Evolutionary conservation across 2,329 filamentous ascomycete genomes (phyloP).

Genomic region (Triangularia verruculosa): DNA sequence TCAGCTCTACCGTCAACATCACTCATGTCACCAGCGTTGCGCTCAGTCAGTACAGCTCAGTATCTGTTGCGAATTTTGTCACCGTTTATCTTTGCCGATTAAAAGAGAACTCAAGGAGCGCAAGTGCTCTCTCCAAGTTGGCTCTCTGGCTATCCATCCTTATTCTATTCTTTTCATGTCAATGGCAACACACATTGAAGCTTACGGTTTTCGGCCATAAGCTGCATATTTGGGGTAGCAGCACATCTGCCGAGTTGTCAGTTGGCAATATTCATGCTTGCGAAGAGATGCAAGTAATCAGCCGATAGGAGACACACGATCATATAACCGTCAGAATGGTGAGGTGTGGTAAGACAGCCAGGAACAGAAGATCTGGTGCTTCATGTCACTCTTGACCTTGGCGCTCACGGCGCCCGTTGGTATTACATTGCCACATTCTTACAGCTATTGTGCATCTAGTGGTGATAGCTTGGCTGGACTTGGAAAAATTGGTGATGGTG

Average conservation of each 20-base stretch:
- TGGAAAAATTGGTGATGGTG: neutral
- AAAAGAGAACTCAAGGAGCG: neutral
- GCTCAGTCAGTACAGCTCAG: neutral
- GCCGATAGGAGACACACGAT: constrained; percentile 3
- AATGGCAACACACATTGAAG: neutral
- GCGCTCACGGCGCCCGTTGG: neutral
- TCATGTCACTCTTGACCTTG: neutral
- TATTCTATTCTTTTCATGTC: neutral
- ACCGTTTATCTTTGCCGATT: neutral
- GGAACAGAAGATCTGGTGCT: neutral
- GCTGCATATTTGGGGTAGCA: neutral
- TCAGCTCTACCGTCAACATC: constrained; percentile 4
- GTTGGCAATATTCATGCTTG: neutral
- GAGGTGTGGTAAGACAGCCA: neutral
- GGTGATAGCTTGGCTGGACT: neutral
- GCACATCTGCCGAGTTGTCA: neutral
- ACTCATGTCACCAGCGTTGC: neutral
- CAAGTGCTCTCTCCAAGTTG: neutral
- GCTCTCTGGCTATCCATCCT: neutral
- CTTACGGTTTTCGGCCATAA: neutral
- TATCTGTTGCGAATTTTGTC: neutral
- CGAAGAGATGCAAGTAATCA: constrained; percentile 9
- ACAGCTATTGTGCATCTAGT: neutral
- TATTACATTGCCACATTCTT: neutral
- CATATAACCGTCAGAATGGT: neutral